phyloP scores from a whole-genome alignment of 768 basidiomycete species.

The Auricularia cornea region DNA sequence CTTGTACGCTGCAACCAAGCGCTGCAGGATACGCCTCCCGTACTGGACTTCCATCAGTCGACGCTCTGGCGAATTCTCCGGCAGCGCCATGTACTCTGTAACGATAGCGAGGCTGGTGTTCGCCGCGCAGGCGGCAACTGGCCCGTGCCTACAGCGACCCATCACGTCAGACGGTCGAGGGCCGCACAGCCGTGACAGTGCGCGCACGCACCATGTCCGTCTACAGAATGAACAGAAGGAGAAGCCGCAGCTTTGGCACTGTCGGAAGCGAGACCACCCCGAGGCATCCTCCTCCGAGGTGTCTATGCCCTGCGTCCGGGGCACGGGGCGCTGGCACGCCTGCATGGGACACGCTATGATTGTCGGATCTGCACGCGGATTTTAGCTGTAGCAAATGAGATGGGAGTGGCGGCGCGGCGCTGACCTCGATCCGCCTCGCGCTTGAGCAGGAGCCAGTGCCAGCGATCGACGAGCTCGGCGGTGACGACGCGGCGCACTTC shows the following conservation, averaged over 20 bases:
- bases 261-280: slow-evolving; percentile 64
- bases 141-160: slow-evolving; percentile 67
- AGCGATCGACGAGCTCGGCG: slow-evolving; percentile 55
- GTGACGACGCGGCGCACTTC: slow-evolving; percentile 67
- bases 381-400: background rate
- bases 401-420: slow-evolving; percentile 10
- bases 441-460: slow-evolving; percentile 73
- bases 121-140: slow-evolving; percentile 60
- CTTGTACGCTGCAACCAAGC: slow-evolving; percentile 51
- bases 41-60: slow-evolving; percentile 49
- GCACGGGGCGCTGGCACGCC: slow-evolving; percentile 74
- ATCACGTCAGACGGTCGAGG: background rate
- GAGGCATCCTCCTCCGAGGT: slow-evolving; percentile 57
- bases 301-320: slow-evolving; percentile 37
- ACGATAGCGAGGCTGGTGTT: slow-evolving; percentile 59
- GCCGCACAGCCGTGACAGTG: background rate
- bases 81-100: slow-evolving; percentile 53
- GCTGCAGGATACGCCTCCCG: slow-evolving; percentile 52
- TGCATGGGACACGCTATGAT: slow-evolving; percentile 74
- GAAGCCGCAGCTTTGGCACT: slow-evolving; percentile 61
- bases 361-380: slow-evolving; percentile 52
- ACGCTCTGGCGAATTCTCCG: slow-evolving; percentile 44
- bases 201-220: slow-evolving; percentile 55
- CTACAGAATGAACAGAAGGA: slow-evolving; percentile 80
- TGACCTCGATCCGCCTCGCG: slow-evolving; percentile 61